Conservation (phyloP, 129 eudicot genomes). For the Solidago caesia region DNA sequence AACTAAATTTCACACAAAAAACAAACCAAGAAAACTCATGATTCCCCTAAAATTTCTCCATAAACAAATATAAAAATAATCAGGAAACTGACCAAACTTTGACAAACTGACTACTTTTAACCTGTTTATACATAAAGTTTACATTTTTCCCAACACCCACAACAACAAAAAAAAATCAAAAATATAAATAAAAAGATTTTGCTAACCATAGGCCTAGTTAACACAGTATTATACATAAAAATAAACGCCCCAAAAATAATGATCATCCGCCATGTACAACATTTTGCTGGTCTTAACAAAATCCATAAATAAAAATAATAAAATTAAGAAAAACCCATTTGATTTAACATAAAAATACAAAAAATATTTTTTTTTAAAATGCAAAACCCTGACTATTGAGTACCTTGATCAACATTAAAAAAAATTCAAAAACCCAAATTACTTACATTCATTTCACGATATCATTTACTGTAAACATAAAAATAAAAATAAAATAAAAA, state of each 20-base stretch:
- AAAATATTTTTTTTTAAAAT: background rate
- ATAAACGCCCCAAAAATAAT: background rate
- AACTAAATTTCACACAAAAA: constrained; percentile 31
- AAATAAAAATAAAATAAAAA: background rate
- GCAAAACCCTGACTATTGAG: constrained; percentile 9
- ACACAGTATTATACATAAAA: background rate
- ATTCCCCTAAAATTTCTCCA: constrained; percentile 21
- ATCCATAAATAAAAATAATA: background rate
- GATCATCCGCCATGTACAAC: no score
- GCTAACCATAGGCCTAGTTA: no score
- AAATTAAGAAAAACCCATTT: background rate
- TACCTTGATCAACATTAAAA: background rate
- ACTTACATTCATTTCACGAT: constrained; percentile 15
- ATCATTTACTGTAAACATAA: constrained; percentile 6
- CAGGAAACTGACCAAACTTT: constrained; percentile 13
- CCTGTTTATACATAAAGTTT: constrained; percentile 17
- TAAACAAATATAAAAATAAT: constrained; percentile 4
- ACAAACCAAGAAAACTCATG: constrained; percentile 18
- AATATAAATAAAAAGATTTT: background rate
- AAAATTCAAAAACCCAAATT: constrained; percentile 7
- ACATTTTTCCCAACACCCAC: constrained; percentile 6
- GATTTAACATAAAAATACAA: background rate
- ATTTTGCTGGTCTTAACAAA: background rate
- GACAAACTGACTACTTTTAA: constrained; percentile 5
- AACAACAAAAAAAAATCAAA: constrained; percentile 10